These are phyloP conservation scores for Neopestalotiopsis sp. DNA, from an alignment of 2,329 filamentous ascomycete genomes.

Conservation along the genomic window DNA sequence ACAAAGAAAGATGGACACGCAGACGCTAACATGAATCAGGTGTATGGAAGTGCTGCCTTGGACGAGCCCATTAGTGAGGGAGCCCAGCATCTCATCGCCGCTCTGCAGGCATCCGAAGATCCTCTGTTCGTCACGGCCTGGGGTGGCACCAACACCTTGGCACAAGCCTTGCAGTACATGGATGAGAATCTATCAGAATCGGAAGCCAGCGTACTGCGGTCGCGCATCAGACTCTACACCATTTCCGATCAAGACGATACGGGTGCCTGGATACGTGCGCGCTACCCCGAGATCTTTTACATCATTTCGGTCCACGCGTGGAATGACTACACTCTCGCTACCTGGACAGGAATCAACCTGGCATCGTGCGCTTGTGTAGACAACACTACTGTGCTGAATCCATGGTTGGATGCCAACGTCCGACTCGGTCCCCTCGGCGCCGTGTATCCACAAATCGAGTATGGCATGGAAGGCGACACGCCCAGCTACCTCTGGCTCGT, in stretches of 20 bases:
- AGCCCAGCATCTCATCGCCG: conserved; percentile 35
- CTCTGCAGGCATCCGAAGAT: conserved; percentile 38
- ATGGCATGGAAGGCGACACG: conserved; percentile 53
- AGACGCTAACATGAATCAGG: not conserved
- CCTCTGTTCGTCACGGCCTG: conserved; percentile 55
- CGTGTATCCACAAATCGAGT: conserved; percentile 47
- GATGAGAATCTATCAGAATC: conserved; percentile 33
- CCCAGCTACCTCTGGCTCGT: conserved; percentile 49
- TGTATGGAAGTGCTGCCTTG: conserved; percentile 27
- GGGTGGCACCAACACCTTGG: conserved; percentile 56
- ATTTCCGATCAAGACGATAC: conserved; percentile 59
- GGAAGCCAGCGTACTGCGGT: conserved; percentile 29
- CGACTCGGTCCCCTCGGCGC: conserved; percentile 44
- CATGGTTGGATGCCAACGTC: conserved; percentile 54
- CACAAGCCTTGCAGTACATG: conserved; percentile 49
- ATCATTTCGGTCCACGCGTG: conserved; percentile 54
- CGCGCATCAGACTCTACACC: conserved; percentile 46
- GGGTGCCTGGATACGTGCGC: conserved; percentile 52
- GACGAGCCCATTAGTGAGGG: conserved; percentile 43
- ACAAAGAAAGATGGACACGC: not conserved
- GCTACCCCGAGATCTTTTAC: conserved; percentile 54
- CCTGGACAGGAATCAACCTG: conserved; percentile 60
- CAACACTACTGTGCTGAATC: conserved; percentile 40
- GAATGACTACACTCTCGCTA: conserved; percentile 56
- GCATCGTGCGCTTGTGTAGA: not conserved